These are phyloP conservation scores for Mimosa pudica DNA, from an alignment of 306 rosid genomes.

Conservation along the genomic window DNA sequence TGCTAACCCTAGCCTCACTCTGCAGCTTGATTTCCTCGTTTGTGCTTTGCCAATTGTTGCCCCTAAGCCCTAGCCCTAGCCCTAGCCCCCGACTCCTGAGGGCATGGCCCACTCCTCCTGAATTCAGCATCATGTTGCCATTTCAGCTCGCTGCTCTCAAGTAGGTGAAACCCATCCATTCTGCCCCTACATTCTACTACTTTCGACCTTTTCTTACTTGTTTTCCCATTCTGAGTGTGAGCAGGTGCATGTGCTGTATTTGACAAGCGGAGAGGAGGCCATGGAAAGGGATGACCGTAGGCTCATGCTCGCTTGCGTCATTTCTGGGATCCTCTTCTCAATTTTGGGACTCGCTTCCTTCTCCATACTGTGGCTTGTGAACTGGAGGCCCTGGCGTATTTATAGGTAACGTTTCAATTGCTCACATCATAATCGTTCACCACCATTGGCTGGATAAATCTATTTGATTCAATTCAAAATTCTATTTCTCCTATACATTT, in stretches of 20 bases:
- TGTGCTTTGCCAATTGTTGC: slow-evolving; percentile 31
- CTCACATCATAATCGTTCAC: slow-evolving; percentile 4
- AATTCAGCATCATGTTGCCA: slow-evolving; percentile 55
- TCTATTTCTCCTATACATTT: slow-evolving; percentile 2
- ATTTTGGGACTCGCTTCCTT: slow-evolving; percentile 80
- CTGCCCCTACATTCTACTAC: slow-evolving; percentile 22
- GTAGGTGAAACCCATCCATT: slow-evolving; percentile 40
- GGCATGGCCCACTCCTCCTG: slow-evolving; percentile 47
- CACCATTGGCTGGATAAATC: slow-evolving; percentile 5
- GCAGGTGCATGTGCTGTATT: slow-evolving; percentile 68
- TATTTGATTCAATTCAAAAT: background rate
- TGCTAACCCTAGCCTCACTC: slow-evolving; percentile 43
- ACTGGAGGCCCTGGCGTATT: slow-evolving; percentile 99
- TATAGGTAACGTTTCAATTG: slow-evolving; percentile 60
- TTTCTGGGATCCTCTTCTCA: slow-evolving; percentile 87
- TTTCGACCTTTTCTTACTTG: slow-evolving; percentile 9
- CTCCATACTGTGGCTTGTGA: slow-evolving; percentile 88
- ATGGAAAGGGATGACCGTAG: slow-evolving; percentile 82
- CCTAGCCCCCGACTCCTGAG: slow-evolving; percentile 52
- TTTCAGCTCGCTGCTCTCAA: slow-evolving; percentile 43
- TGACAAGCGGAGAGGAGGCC: slow-evolving; percentile 43
- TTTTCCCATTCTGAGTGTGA: slow-evolving; percentile 21
- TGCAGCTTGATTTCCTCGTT: slow-evolving; percentile 23
- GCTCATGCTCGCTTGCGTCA: slow-evolving; percentile 74
- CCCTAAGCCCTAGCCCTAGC: slow-evolving; percentile 23